Conservation (phyloP, 1,284 basidiomycete genomes). For the Pseudozyma pruni region DNA sequence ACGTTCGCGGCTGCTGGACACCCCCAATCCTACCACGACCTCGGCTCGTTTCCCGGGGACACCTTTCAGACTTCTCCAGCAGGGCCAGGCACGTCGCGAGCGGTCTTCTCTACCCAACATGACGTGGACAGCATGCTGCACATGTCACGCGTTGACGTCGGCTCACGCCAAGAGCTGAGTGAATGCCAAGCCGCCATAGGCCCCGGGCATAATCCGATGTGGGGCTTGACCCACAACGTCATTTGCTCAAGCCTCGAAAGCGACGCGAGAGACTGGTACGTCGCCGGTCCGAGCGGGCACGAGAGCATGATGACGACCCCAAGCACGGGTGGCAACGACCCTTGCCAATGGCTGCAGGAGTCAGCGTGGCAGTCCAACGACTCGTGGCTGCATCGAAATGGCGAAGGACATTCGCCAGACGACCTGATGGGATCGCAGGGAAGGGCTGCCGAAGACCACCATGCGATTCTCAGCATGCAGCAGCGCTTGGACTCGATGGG, state of each 20-base stretch:
- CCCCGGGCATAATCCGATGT: conserved; percentile 8
- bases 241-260: neutral
- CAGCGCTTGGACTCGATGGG: neutral
- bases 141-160: neutral
- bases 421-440: neutral
- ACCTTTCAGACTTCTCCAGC: no score
- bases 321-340: conserved; percentile 9
- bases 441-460: neutral
- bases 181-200: neutral
- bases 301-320: neutral
- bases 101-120: neutral
- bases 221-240: conserved; percentile 1
- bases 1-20: no score
- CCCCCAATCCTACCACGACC: no score
- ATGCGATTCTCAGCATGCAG: neutral
- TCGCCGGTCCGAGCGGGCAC: neutral
- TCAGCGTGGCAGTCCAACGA: conserved; percentile 7
- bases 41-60: no score
- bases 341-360: conserved; percentile 16
- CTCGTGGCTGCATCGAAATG: conserved; percentile 5
- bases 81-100: neutral
- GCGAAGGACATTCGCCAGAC: neutral
- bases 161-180: neutral
- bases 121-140: neutral
- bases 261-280: neutral